Evolutionary conservation across 176 grass and related monocot species (phyloP).

Genomic region (Avena insularis): DNA sequence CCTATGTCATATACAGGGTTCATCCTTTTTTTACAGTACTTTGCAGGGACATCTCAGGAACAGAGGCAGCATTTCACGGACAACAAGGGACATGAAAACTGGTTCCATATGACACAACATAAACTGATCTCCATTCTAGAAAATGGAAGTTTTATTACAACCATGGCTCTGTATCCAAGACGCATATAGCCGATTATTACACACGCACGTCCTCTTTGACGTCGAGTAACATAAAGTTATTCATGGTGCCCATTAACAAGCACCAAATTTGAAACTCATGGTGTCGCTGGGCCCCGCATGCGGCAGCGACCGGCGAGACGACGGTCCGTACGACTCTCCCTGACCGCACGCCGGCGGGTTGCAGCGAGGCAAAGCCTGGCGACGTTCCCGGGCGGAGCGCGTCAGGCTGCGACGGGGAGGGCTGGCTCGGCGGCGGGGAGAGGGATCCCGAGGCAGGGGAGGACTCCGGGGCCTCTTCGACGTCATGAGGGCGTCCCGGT

Average conservation of each 20-base stretch:
- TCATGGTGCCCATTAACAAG: background rate
- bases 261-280: background rate
- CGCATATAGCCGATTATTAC: conserved; percentile 3
- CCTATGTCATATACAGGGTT: background rate
- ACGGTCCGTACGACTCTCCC: too few relatives aligned
- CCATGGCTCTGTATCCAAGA: background rate
- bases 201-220: background rate
- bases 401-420: too few relatives aligned
- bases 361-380: too few relatives aligned
- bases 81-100: background rate
- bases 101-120: background rate
- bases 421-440: too few relatives aligned
- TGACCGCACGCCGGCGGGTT: too few relatives aligned
- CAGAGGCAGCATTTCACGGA: background rate
- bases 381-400: too few relatives aligned
- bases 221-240: background rate
- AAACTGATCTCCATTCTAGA: background rate
- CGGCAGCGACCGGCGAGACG: too few relatives aligned
- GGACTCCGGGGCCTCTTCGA: too few relatives aligned
- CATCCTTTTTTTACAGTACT: background rate
- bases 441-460: too few relatives aligned
- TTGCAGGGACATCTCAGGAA: background rate
- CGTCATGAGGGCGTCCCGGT: too few relatives aligned
- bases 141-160: background rate
- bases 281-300: too few relatives aligned